Evolutionary conservation across 1,139 yeast genomes (phyloP), one percentile per base, ranked within the genome.

Genomic region (Yamadazyma triangularis): DNA sequence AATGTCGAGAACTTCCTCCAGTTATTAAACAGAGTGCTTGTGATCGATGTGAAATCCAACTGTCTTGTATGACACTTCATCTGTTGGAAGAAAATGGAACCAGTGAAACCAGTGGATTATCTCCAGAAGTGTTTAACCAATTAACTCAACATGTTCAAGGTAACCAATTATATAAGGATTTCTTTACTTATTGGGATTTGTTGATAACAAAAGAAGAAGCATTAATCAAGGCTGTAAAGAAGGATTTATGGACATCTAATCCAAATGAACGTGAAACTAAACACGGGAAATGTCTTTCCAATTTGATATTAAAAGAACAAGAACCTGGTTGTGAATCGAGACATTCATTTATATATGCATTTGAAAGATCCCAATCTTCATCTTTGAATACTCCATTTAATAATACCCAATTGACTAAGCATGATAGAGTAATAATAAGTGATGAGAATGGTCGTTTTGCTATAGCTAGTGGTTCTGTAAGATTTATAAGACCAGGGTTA

Each of bases 361-460:
- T 81, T 42, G 53, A 45, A 25, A 60, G 80, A 40, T 50, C 53
- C 2, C 24, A 15, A 3, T 18, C 34, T 5, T 32, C 31, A 0
- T 15, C 33, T 0, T 33, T 38, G 7, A 35, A 44, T 2, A 35
- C 57, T 1, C 28, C 45, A 3, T 41, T 70, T 38, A 56, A 58
- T 38, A 44, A 49, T 2, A 56, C 77, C 0, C 83, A 77, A 38
- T 46, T 82, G 2, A 31, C 61, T 0, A 64, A 61, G 25, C 59
- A 64, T 41, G 91, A 82, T 48, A 56, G 74, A 24, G 72, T 89
- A 2, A 67, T 83, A 14, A 62, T 88, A 1, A 86, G 96, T 47
- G 95, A 86, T 51, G 94, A 85, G 45, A 44, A 56, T 0, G 95
- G 95, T 1, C 88, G 82, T 51, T 79, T 80, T 53, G 84, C 87